Percentiles rank a stretch among this genome's conserved stretches.
Conservation (phyloP, 176 grass and related monocot genomes). For the Pharus latifolius region DNA sequence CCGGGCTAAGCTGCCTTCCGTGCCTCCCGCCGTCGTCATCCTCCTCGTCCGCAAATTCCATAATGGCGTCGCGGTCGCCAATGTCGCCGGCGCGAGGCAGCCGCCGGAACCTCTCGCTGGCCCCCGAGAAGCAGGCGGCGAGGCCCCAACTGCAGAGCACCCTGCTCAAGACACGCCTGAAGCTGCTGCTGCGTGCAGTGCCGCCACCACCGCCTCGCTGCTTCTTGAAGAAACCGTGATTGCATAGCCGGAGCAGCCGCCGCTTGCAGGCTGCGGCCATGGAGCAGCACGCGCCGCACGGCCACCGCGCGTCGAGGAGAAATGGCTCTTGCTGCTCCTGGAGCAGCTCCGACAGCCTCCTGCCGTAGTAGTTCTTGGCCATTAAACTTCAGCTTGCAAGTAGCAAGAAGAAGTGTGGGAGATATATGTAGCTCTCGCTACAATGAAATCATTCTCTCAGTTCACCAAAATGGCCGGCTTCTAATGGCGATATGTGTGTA, state of each 20-base stretch:
- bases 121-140: slow-evolving; percentile 13
- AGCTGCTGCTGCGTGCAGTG: not conserved
- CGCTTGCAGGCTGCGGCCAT: slow-evolving; percentile 14
- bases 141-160: not conserved
- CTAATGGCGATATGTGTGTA: slow-evolving; percentile 6
- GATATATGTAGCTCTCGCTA: no score
- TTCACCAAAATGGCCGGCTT: not conserved
- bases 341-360: slow-evolving; percentile 66
- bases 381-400: not conserved
- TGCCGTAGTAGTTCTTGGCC: slow-evolving; percentile 1
- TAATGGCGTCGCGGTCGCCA: not conserved
- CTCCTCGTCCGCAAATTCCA: not conserved
- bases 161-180: not conserved
- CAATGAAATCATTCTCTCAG: slow-evolving; percentile 19
- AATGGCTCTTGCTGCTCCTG: slow-evolving; percentile 86
- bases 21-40: not conserved
- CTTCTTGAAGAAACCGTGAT: not conserved
- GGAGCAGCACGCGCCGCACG: slow-evolving; percentile 15
- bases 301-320: slow-evolving; percentile 18
- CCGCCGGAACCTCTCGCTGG: slow-evolving; percentile 13
- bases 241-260: slow-evolving; percentile 14
- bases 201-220: not conserved
- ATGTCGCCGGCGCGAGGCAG: not conserved
- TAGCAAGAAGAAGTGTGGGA: not conserved
- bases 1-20: slow-evolving; percentile 52